These are phyloP conservation scores for Trypanosoma avium DNA, from an alignment of 208 protist genomes.

Conservation along the genomic window DNA sequence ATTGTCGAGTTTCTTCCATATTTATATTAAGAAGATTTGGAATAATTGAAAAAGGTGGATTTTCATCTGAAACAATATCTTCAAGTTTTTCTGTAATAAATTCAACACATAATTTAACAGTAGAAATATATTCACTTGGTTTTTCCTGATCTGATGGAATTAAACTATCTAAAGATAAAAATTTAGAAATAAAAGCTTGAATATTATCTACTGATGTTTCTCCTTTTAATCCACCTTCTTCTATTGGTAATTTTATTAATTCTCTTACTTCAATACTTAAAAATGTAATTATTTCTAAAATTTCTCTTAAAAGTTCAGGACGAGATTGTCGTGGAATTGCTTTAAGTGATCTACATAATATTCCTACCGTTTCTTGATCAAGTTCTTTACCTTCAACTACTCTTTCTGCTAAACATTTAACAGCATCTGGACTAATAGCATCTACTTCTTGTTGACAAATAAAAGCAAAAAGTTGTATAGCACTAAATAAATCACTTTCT, in stretches of 20 bases:
- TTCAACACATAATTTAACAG: conserved; percentile 24
- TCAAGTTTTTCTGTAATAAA: conserved; percentile 34
- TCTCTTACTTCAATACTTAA: conserved; percentile 38
- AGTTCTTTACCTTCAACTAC: conserved; percentile 49
- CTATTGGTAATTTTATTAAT: conserved; percentile 37
- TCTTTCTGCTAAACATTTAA: conserved; percentile 74
- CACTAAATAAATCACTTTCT: conserved; percentile 57
- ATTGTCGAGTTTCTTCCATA: conserved; percentile 31
- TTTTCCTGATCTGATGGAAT: conserved; percentile 19
- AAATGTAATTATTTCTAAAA: conserved; percentile 43
- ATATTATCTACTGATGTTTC: conserved; percentile 32
- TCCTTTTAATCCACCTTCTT: conserved; percentile 45
- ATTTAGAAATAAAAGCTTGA: conserved; percentile 34
- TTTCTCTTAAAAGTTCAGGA: conserved; percentile 37
- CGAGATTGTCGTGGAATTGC: conserved; percentile 38
- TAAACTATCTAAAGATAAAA: conserved; percentile 29
- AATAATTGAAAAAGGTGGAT: conserved; percentile 48
- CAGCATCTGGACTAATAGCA: conserved; percentile 43
- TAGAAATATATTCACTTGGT: conserved; percentile 15
- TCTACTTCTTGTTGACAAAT: conserved; percentile 55
- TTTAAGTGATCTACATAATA: conserved; percentile 43
- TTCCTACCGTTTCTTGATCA: conserved; percentile 47
- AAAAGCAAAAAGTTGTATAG: conserved; percentile 65
- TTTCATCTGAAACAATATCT: conserved; percentile 39
- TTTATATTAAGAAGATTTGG: conserved; percentile 39